Conservation (phyloP, 1,139 yeast genomes). For the Candida pseudoviswanathii region DNA sequence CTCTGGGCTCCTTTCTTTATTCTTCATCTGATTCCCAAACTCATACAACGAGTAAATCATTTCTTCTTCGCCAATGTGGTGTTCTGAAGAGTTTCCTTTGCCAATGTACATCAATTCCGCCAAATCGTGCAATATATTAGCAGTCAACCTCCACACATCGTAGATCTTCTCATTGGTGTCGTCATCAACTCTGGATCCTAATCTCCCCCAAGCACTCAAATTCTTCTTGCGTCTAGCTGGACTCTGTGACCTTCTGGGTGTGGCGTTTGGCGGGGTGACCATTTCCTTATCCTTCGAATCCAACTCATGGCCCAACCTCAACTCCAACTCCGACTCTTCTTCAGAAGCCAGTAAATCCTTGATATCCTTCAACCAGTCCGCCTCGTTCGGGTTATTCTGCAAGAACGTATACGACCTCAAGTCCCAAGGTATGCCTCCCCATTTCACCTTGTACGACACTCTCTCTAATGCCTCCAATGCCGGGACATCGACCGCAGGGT, state of each 20-base stretch:
- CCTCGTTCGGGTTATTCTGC: slow-evolving; percentile 55
- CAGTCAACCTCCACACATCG: slow-evolving; percentile 92
- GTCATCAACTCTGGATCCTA: slow-evolving; percentile 42
- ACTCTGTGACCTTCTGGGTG: slow-evolving; percentile 10
- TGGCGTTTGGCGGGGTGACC: slow-evolving; percentile 17
- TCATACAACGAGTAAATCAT: slow-evolving; percentile 57
- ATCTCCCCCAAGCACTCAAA: slow-evolving; percentile 39
- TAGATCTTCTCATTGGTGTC: slow-evolving; percentile 48
- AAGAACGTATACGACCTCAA: slow-evolving; percentile 65
- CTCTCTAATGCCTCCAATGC: slow-evolving; percentile 48
- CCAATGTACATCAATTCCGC: slow-evolving; percentile 56
- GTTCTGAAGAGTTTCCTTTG: slow-evolving; percentile 14
- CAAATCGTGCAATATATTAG: slow-evolving; percentile 78
- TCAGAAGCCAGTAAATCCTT: slow-evolving; percentile 58
- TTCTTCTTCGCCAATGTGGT: slow-evolving; percentile 64
- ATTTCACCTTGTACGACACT: slow-evolving; percentile 42
- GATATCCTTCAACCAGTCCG: slow-evolving; percentile 61
- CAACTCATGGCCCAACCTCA: slow-evolving; percentile 16
- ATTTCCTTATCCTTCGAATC: slow-evolving; percentile 17
- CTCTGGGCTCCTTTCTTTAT: slow-evolving; percentile 34
- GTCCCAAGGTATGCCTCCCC: slow-evolving; percentile 77
- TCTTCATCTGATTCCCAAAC: slow-evolving; percentile 50
- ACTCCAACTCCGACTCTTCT: slow-evolving; percentile 35
- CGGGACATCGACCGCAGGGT: slow-evolving; percentile 36
- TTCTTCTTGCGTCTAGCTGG: slow-evolving; percentile 12